These are phyloP conservation scores for Euphorbia celastroides DNA, from an alignment of 441 rosid genomes.

Conservation along the genomic window DNA sequence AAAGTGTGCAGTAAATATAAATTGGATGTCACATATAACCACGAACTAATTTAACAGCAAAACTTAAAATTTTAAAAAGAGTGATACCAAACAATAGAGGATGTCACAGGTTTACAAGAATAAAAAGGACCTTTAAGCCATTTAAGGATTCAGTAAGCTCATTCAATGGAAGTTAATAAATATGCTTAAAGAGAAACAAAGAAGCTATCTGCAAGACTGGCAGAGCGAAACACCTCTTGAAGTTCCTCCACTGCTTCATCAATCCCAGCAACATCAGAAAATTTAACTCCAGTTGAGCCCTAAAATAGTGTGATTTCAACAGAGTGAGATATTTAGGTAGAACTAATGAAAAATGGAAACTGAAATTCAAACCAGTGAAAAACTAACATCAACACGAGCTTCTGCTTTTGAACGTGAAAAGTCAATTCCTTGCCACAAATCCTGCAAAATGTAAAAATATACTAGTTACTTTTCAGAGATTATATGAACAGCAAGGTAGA, in stretches of 20 bases:
- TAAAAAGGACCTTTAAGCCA: not conserved
- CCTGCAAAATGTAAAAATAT: slow-evolving; percentile 42
- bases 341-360: slow-evolving; percentile 13
- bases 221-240: slow-evolving; percentile 61
- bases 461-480: slow-evolving; percentile 11
- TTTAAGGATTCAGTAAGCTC: not conserved
- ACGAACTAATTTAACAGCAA: not conserved
- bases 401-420: slow-evolving; percentile 96
- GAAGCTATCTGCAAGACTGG: slow-evolving; percentile 12
- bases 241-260: slow-evolving; percentile 98
- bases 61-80: not conserved
- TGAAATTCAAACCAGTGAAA: slow-evolving; percentile 14
- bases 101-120: not conserved
- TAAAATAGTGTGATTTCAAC: slow-evolving; percentile 26
- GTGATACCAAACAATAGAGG: not conserved
- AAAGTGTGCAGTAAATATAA: not conserved
- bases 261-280: slow-evolving; percentile 89
- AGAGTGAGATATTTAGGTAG: slow-evolving; percentile 21
- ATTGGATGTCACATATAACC: not conserved
- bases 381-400: slow-evolving; percentile 95
- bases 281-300: slow-evolving; percentile 96
- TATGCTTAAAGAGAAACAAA: not conserved
- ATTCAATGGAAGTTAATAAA: not conserved
- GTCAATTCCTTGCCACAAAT: slow-evolving; percentile 93
- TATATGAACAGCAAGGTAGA: slow-evolving; percentile 5